Conservation (phyloP, 352 stramenopile genomes). For the Pythium angustatum region DNA sequence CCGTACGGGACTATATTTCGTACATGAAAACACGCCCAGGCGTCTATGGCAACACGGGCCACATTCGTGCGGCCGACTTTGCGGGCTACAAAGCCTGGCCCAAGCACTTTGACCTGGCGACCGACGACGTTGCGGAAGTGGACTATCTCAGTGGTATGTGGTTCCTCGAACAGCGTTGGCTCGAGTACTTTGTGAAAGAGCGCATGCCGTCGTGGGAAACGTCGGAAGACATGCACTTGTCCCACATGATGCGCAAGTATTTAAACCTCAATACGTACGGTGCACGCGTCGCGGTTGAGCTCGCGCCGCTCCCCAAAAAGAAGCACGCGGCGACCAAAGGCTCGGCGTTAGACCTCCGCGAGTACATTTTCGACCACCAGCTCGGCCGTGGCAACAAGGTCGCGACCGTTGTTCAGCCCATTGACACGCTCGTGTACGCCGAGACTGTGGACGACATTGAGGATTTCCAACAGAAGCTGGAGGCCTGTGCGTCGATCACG, state of each 20-base stretch:
- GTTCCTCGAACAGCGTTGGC: constrained; percentile 62
- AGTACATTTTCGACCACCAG: constrained; percentile 64
- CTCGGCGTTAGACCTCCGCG: constrained; percentile 48
- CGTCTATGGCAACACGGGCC: constrained; percentile 56
- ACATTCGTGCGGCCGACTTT: constrained; percentile 44
- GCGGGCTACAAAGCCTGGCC: constrained; percentile 58
- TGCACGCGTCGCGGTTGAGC: constrained; percentile 38
- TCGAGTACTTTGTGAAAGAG: constrained; percentile 68
- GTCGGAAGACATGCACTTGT: constrained; percentile 64
- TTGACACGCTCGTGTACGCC: constrained; percentile 55
- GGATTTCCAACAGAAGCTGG: constrained; percentile 41
- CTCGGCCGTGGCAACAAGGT: constrained; percentile 64
- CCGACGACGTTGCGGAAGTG: constrained; percentile 44
- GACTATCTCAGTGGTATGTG: constrained; percentile 71
- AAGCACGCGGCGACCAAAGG: constrained; percentile 46
- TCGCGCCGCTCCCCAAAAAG: constrained; percentile 37
- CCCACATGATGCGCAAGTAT: constrained; percentile 65
- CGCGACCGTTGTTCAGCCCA: constrained; percentile 40
- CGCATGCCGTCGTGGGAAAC: constrained; percentile 50
- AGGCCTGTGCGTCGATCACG: constrained; percentile 19
- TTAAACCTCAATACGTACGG: constrained; percentile 68
- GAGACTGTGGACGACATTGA: constrained; percentile 50
- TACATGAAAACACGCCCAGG: constrained; percentile 35
- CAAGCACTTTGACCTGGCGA: constrained; percentile 31
- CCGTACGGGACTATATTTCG: constrained; percentile 25